phyloP scores from a whole-genome alignment of 305 asterid genomes.

The Fraxinus latifolia region DNA sequence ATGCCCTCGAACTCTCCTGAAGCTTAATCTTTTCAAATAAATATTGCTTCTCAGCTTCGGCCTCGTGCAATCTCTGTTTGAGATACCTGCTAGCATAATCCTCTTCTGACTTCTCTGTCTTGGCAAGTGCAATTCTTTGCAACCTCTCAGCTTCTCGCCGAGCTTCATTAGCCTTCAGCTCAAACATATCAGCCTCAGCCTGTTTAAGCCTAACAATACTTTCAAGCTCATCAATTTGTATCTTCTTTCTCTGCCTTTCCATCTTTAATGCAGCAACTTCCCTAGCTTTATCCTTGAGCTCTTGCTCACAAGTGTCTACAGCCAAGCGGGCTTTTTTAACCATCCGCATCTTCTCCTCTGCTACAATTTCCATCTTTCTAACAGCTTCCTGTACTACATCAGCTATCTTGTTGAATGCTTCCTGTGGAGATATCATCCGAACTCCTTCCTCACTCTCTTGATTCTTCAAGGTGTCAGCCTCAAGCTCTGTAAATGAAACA shows the following conservation, averaged over 20 bases:
- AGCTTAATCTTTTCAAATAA: slow-evolving; percentile 80
- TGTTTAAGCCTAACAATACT: neutral
- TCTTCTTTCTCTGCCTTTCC: slow-evolving; percentile 51
- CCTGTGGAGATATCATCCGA: slow-evolving; percentile 70
- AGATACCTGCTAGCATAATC: slow-evolving; percentile 84
- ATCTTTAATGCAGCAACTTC: slow-evolving; percentile 66
- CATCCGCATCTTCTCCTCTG: slow-evolving; percentile 79
- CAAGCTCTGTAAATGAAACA: slow-evolving; percentile 49
- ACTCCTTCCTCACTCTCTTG: slow-evolving; percentile 66
- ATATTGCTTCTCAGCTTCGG: slow-evolving; percentile 90
- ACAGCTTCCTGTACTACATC: slow-evolving; percentile 94
- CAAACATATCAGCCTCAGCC: neutral
- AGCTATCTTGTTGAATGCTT: slow-evolving; percentile 81
- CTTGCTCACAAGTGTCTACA: slow-evolving; percentile 79
- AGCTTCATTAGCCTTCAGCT: slow-evolving; percentile 54
- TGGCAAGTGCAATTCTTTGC: slow-evolving; percentile 37
- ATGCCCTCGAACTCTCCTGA: slow-evolving; percentile 67
- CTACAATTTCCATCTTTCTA: slow-evolving; percentile 80
- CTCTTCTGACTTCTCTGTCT: slow-evolving; percentile 77
- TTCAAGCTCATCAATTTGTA: neutral
- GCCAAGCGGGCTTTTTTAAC: slow-evolving; percentile 75
- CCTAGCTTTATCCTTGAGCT: slow-evolving; percentile 78
- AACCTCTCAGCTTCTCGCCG: neutral
- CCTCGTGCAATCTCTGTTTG: slow-evolving; percentile 81
- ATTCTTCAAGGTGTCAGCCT: slow-evolving; percentile 53